phyloP scores from a whole-genome alignment of 78 protist genomes.

The Corallochytrium limacisporum region DNA sequence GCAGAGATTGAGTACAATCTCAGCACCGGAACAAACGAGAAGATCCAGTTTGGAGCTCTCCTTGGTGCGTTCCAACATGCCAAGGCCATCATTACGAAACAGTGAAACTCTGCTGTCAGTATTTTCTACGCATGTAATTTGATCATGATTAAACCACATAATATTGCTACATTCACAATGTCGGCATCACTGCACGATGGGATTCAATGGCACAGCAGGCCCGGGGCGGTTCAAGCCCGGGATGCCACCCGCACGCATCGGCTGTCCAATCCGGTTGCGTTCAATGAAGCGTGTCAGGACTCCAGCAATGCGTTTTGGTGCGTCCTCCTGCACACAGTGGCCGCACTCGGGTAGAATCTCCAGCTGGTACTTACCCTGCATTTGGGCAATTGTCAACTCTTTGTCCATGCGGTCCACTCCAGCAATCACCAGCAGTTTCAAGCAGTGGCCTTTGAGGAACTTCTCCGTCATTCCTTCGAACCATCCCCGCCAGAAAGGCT shows the following conservation, averaged over 20 bases:
- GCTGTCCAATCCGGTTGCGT: neutral
- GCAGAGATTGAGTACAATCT: conserved; percentile 15
- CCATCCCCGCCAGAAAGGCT: conserved; percentile 67
- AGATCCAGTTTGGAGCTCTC: conserved; percentile 12
- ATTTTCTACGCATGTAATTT: too few relatives aligned
- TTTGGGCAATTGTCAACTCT: conserved; percentile 68
- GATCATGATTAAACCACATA: too few relatives aligned
- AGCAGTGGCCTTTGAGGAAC: conserved; percentile 30
- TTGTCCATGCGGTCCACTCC: conserved; percentile 69
- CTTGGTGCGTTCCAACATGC: conserved; percentile 12
- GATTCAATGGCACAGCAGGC: too few relatives aligned
- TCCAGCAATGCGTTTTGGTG: conserved; percentile 1
- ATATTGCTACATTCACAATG: too few relatives aligned
- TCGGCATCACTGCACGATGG: too few relatives aligned
- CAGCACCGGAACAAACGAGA: conserved; percentile 4
- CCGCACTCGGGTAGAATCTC: conserved; percentile 41
- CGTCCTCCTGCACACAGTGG: conserved; percentile 77
- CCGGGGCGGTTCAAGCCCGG: too few relatives aligned
- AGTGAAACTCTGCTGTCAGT: too few relatives aligned
- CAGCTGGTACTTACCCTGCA: conserved; percentile 81
- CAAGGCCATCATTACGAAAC: neutral
- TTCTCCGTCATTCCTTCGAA: conserved; percentile 46
- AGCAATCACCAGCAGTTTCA: conserved; percentile 55
- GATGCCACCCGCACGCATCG: too few relatives aligned
- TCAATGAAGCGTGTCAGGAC: neutral